A percentile compares a stretch with the other conserved stretches of the same genome.
These are phyloP conservation scores for Brassica napus DNA, from an alignment of 345 rosid species.

Conservation along the genomic window Da-Ae NC_063442.1:887501-888000, in stretches of 20 bases:
- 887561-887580: constrained; percentile 42
- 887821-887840: not conserved
- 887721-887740: constrained; percentile 54
- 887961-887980: constrained; percentile 31
- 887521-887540: constrained; percentile 39
- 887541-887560: constrained; percentile 37
- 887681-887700: constrained; percentile 25
- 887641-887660: constrained; percentile 28
- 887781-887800: constrained; percentile 69
- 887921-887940: constrained; percentile 45
- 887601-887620: constrained; percentile 44
- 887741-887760: constrained; percentile 39
- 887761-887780: constrained; percentile 55
- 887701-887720: constrained; percentile 42
- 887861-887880: constrained; percentile 23
- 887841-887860: constrained; percentile 22
- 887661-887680: constrained; percentile 20
- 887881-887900: constrained; percentile 36
- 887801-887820: constrained; percentile 45
- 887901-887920: constrained; percentile 35
- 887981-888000: constrained; percentile 70
- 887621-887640: constrained; percentile 32
- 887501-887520: constrained; percentile 55
- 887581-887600: constrained; percentile 33
- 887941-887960: constrained; percentile 50